These are phyloP conservation scores for Alnus glutinosa DNA, from an alignment of 306 rosid genomes.

Conservation along the genomic window DNA sequence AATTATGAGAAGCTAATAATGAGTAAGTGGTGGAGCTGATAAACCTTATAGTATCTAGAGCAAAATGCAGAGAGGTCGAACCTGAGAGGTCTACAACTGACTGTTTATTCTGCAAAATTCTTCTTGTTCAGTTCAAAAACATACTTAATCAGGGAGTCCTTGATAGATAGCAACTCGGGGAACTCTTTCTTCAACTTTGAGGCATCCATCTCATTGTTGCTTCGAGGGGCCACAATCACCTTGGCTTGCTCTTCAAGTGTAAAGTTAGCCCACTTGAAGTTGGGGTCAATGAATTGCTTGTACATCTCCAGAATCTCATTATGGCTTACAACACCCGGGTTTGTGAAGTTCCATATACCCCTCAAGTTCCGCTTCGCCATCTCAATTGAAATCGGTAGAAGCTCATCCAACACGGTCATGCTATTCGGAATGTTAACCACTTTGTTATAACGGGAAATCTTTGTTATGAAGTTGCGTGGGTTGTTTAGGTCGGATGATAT, in stretches of 20 bases:
- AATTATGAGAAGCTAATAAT: conserved; percentile 22
- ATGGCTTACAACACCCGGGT: conserved; percentile 87
- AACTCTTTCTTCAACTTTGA: conserved; percentile 77
- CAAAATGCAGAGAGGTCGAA: conserved; percentile 26
- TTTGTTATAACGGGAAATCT: conserved; percentile 81
- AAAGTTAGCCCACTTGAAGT: conserved; percentile 74
- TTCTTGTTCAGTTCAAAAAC: conserved; percentile 82
- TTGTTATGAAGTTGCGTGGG: conserved; percentile 87
- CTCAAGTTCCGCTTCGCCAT: conserved; percentile 85
- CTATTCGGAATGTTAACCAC: conserved; percentile 92
- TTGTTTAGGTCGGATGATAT: conserved; percentile 84
- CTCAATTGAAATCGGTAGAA: conserved; percentile 77
- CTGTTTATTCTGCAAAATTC: conserved; percentile 33
- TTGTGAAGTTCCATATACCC: conserved; percentile 93
- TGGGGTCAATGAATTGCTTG: conserved; percentile 64
- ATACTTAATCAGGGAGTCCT: conserved; percentile 69
- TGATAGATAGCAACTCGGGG: conserved; percentile 80
- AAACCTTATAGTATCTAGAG: neutral
- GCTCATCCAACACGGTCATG: conserved; percentile 88
- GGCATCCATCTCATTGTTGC: conserved; percentile 96
- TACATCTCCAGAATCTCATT: conserved; percentile 89
- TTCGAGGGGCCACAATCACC: conserved; percentile 79
- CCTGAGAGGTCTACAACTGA: conserved; percentile 18
- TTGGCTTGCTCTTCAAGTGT: conserved; percentile 90
- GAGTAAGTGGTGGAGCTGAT: conserved; percentile 14